These are phyloP conservation scores for Phialophora expanda DNA, from an alignment of 2,329 filamentous ascomycete species.

Conservation along the genomic window DNA sequence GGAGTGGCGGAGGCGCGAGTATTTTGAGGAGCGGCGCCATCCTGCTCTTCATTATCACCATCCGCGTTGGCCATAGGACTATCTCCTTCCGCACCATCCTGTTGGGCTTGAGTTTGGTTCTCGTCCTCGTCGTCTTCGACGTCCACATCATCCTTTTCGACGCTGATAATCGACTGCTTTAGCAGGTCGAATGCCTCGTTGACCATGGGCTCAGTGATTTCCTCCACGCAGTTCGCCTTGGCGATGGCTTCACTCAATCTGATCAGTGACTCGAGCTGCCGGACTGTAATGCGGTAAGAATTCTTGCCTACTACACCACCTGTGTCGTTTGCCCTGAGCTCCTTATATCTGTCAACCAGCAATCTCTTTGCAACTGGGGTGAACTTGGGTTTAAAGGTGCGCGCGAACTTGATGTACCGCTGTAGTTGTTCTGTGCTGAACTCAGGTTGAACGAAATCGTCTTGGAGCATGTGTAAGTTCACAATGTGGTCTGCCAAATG, in stretches of 20 bases:
- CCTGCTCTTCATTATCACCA: constrained; percentile 49
- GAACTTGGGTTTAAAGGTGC: constrained; percentile 92
- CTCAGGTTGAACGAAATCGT: constrained; percentile 88
- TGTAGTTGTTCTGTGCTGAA: constrained; percentile 96
- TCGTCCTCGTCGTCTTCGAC: constrained; percentile 79
- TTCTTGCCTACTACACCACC: constrained; percentile 91
- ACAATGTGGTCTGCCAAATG: constrained; percentile 95
- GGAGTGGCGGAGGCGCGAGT: constrained; percentile 48
- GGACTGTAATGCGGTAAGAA: constrained; percentile 95
- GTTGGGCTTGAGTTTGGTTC: constrained; percentile 48
- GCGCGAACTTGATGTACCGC: constrained; percentile 94
- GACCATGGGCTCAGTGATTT: constrained; percentile 83
- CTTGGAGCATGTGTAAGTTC: constrained; percentile 86
- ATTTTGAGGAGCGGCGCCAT: constrained; percentile 42
- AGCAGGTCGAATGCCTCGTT: constrained; percentile 90
- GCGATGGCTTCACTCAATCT: constrained; percentile 96
- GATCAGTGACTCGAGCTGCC: constrained; percentile 95
- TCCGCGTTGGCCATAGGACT: constrained; percentile 61
- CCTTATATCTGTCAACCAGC: constrained; percentile 92
- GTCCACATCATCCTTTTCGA: constrained; percentile 96
- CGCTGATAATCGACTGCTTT: constrained; percentile 92
- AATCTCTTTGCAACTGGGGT: constrained; percentile 82
- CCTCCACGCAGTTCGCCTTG: constrained; percentile 94
- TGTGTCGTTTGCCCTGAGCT: constrained; percentile 88
- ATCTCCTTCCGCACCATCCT: constrained; percentile 53